Conservation (phyloP, 352 stramenopile species). For the Globisporangium acanthophoron region DNA sequence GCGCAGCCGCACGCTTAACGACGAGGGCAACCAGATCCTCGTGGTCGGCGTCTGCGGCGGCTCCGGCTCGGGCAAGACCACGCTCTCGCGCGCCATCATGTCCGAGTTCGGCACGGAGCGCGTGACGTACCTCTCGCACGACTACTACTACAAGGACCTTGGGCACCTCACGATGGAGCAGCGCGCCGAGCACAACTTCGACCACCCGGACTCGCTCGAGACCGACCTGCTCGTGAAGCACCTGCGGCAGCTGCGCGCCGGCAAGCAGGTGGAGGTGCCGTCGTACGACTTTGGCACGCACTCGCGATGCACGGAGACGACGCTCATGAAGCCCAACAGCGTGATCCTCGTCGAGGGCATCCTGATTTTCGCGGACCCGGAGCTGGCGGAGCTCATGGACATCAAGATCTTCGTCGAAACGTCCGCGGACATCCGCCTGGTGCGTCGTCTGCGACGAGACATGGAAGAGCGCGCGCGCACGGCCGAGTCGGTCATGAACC, state of each 20-base stretch:
- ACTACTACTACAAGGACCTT: conserved; percentile 97
- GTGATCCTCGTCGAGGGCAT: conserved; percentile 97
- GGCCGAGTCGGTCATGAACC: conserved; percentile 92
- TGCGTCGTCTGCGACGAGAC: conserved; percentile 91
- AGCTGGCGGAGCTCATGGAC: conserved; percentile 91
- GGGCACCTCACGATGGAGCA: conserved; percentile 84
- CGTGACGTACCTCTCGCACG: conserved; percentile 93
- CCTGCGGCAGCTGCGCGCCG: conserved; percentile 78
- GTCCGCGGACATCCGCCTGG: conserved; percentile 91
- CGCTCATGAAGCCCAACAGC: conserved; percentile 80
- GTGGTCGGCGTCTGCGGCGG: conserved; percentile 91
- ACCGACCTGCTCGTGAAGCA: conserved; percentile 93
- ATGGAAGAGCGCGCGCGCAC: conserved; percentile 92
- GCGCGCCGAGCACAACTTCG: conserved; percentile 93
- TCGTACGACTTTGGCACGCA: conserved; percentile 96
- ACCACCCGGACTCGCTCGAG: conserved; percentile 96
- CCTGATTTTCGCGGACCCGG: conserved; percentile 92
- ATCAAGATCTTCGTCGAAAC: conserved; percentile 98
- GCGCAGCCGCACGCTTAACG: conserved; percentile 28
- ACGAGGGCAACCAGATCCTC: conserved; percentile 67
- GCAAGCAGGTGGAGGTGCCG: conserved; percentile 88
- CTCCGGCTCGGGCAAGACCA: conserved; percentile 90
- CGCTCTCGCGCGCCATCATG: conserved; percentile 87
- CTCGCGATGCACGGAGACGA: conserved; percentile 72
- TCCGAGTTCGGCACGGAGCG: conserved; percentile 82